phyloP scores from a whole-genome alignment of 768 basidiomycete species.

The Rhodotorula kratochvilovae region DNA sequence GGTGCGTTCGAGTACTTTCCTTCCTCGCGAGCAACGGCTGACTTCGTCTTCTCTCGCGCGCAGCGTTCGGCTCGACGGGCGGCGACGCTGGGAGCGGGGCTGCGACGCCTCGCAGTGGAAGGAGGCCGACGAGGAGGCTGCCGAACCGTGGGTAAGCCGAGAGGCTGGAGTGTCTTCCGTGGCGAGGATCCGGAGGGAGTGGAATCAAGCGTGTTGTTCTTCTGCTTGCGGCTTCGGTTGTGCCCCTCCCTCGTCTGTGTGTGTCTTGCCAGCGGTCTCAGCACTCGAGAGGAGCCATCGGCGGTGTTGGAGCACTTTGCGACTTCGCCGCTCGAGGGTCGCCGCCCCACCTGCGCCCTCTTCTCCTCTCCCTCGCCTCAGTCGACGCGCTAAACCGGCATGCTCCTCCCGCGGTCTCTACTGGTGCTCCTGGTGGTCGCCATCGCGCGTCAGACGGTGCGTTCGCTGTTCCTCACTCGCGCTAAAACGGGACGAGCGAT shows the following conservation, averaged over 20 bases:
- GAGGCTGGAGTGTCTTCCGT: no score
- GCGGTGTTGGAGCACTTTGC: no score
- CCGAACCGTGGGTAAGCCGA: not conserved
- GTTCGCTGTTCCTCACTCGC: not conserved
- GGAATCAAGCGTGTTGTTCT: no score
- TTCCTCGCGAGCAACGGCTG: not conserved
- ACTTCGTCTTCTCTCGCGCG: not conserved
- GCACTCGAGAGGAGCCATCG: no score
- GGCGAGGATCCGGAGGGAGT: no score
- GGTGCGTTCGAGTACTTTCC: not conserved
- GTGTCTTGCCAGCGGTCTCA: no score
- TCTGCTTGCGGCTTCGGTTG: no score
- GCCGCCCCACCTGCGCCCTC: not conserved
- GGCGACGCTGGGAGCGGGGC: not conserved
- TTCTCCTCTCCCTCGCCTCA: no score
- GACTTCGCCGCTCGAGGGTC: no score
- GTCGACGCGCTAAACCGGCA: not conserved
- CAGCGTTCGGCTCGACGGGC: not conserved
- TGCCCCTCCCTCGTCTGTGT: no score
- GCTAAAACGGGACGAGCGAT: not conserved
- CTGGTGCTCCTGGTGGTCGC: not conserved
- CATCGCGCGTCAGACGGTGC: not conserved
- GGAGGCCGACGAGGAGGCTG: slow-evolving; percentile 1
- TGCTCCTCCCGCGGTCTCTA: not conserved
- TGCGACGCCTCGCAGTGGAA: not conserved